Base-by-base conservation (phyloP, 2,329 filamentous ascomycete species). In the Botrytis pseudocinerea region DNA sequence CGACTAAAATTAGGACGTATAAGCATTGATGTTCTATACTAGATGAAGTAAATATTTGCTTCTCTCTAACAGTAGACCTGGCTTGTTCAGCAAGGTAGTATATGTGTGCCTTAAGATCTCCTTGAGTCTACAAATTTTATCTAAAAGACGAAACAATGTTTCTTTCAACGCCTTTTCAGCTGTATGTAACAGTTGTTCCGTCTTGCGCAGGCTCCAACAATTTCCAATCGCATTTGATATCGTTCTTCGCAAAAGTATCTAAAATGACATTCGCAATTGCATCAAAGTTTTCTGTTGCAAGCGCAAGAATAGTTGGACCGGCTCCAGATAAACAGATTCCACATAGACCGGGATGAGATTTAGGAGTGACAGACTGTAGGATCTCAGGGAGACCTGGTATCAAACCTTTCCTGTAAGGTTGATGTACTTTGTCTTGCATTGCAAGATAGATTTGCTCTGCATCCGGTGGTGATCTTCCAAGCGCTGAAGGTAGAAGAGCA, bases 341-440 rank as follows among this genome's bases (percentile, higher is more conserved):
- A 71, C 98, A 87, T 71, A 99, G 89, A 9, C 96, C 96, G 2
- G 93, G 91, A 81, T 98, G 94, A 8, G 92, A 92, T 80, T 89
- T 88, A 42, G 95, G 96, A 18, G 93, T 97, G 85, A 98, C 95
- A 74, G 92, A 95, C 82, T 94, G 90, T 70, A 99, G 90, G 71
- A 99, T 95, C 81, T 97, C 92, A 25, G 93, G 92, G 73, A 99
- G 87, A 0, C 95, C 96, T 1, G 96, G 96, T 78, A 99, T 97
- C 75, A 99, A 88, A 2, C 89, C 92, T 83, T 96, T 92, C 71
- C 96, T 92, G 85, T 99, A 98, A 61, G 94, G 96, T 83, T 99
- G 96, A 84, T 99, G 96, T 75, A 99, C 90, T 84, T 95, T 97
- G 85, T 99, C 96, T 84, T 98, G 96, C 96, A 99, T 99, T 64